Percentiles rank a stretch among this genome's conserved stretches.
These are phyloP conservation scores for Scalesia atractyloides DNA, from an alignment of 129 eudicot species.

Conservation along the genomic window DNA sequence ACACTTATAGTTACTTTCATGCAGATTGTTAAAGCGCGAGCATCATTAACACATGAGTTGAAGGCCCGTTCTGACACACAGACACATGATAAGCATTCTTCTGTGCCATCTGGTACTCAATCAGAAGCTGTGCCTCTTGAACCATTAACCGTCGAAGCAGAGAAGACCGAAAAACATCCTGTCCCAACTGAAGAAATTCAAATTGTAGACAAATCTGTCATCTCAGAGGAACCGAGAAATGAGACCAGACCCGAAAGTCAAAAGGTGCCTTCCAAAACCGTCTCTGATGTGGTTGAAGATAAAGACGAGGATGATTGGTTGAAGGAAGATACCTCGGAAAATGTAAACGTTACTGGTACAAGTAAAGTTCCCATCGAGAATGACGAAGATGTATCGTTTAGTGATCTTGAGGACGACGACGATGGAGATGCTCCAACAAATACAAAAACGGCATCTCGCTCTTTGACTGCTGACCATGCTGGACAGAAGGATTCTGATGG, in stretches of 20 bases:
- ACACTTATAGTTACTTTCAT: constrained; percentile 7
- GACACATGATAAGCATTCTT: constrained; percentile 28
- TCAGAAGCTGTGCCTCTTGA: constrained; percentile 20
- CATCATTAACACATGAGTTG: constrained; percentile 52
- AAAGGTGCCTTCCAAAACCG: neutral
- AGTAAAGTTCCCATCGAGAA: constrained; percentile 49
- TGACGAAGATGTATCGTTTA: constrained; percentile 88
- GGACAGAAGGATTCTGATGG: constrained; percentile 70
- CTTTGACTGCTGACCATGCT: constrained; percentile 22
- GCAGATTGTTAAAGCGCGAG: constrained; percentile 87
- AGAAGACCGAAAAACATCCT: constrained; percentile 41
- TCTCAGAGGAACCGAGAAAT: constrained; percentile 34
- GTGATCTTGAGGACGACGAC: constrained; percentile 94
- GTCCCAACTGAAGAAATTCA: constrained; percentile 31
- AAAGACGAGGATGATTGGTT: constrained; percentile 81
- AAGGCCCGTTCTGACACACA: constrained; percentile 39
- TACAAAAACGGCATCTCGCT: constrained; percentile 33
- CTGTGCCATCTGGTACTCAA: constrained; percentile 11
- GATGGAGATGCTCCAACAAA: constrained; percentile 52
- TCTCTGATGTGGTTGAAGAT: constrained; percentile 2
- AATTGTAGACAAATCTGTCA: constrained; percentile 55
- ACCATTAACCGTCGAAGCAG: constrained; percentile 26
- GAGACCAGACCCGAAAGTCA: constrained; percentile 19
- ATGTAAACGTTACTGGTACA: constrained; percentile 27
- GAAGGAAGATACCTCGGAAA: constrained; percentile 67